Evolutionary conservation across 306 rosid genomes (phyloP).

Genomic region (Inga laurina): DNA sequence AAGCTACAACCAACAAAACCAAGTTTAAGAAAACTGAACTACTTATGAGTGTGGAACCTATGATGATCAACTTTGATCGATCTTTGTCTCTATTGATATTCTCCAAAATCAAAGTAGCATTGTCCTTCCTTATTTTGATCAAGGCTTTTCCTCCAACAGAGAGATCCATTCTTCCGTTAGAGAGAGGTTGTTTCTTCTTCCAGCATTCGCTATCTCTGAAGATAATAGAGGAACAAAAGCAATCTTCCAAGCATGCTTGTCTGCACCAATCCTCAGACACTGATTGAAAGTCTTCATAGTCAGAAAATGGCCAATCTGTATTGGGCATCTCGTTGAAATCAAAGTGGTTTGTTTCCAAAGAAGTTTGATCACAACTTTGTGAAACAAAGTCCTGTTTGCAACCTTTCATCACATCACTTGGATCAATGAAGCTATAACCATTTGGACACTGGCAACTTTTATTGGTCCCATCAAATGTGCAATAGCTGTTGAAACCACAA

Average conservation of each 20-base stretch:
- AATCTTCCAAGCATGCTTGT: constrained; percentile 35
- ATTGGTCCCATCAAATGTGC: not conserved
- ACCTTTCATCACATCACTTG: constrained; percentile 21
- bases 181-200: not conserved
- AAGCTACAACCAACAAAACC: not conserved
- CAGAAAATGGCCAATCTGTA: not conserved
- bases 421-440: not conserved
- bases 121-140: constrained; percentile 19
- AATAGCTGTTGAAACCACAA: constrained; percentile 40
- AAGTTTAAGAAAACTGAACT: constrained; percentile 7
- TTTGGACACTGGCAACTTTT: not conserved
- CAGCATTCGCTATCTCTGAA: not conserved
- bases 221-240: not conserved
- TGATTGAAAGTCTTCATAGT: not conserved
- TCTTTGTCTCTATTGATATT: not conserved
- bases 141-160: not conserved
- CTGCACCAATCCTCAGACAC: constrained; percentile 38
- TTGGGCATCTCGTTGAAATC: not conserved
- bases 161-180: not conserved
- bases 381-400: constrained; percentile 40
- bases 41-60: constrained; percentile 9
- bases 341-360: constrained; percentile 10
- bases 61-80: not conserved
- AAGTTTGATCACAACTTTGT: constrained; percentile 40
- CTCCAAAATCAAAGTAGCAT: not conserved